Percentiles rank a stretch among this genome's conserved stretches.
phyloP scores from a whole-genome alignment of 2,329 filamentous ascomycete genomes.

The Aspergillus chevalieri region DNA sequence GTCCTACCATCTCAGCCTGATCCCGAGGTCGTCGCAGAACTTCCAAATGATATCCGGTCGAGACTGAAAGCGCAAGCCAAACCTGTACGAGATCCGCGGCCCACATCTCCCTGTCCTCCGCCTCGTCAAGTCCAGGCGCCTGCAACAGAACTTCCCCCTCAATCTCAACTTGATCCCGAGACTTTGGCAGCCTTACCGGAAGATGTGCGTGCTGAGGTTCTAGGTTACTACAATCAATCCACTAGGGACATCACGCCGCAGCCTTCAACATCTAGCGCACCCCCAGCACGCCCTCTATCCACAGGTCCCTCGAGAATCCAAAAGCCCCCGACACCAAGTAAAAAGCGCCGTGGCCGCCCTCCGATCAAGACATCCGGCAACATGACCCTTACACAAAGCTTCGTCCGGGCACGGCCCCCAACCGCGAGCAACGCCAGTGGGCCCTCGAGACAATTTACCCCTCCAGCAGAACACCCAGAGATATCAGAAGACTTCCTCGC shows the following conservation, averaged over 20 bases:
- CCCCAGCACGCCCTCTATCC: constrained; percentile 43
- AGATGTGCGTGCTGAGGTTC: constrained; percentile 76
- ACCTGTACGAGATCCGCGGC: constrained; percentile 11
- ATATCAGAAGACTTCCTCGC: constrained; percentile 69
- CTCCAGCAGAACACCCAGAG: constrained; percentile 21
- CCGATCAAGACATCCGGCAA: constrained; percentile 50
- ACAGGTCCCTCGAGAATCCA: constrained; percentile 19
- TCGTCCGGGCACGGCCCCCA: constrained; percentile 43
- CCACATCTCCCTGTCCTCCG: constrained; percentile 30
- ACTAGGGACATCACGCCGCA: constrained; percentile 17
- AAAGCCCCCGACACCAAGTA: constrained; percentile 59
- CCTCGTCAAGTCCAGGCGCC: constrained; percentile 10
- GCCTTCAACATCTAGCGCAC: constrained; percentile 42
- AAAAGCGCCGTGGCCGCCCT: constrained; percentile 51
- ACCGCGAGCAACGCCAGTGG: constrained; percentile 9
- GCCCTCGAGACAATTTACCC: constrained; percentile 19
- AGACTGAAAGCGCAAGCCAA: constrained; percentile 60
- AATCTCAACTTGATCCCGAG: constrained; percentile 78
- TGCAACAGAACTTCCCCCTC: constrained; percentile 46
- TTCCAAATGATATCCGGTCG: constrained; percentile 75
- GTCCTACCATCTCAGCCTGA: constrained; percentile 78
- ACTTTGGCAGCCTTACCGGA: constrained; percentile 77
- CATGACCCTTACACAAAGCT: constrained; percentile 65
- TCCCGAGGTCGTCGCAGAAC: constrained; percentile 69
- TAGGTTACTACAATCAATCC: constrained; percentile 59